Evolutionary conservation across 495 filamentous ascomycete species (phyloP).

Genomic region (Aspergillus ostianus): DNA sequence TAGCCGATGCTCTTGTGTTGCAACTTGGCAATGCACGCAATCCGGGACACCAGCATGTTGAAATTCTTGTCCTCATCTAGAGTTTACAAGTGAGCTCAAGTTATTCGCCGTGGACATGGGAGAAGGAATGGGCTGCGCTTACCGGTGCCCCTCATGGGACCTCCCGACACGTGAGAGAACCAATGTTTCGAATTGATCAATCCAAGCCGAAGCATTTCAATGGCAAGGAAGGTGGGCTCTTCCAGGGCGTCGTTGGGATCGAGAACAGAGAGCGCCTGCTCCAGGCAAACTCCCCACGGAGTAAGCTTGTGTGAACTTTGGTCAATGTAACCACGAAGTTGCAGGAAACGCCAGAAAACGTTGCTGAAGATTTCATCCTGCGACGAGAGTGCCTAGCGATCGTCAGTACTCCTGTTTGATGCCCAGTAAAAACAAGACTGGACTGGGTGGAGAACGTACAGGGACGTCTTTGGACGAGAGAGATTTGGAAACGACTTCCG

Average conservation of each 20-base stretch:
- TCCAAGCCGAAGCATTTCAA: slow-evolving; percentile 76
- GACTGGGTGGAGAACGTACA: slow-evolving; percentile 24
- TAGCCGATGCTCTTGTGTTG: slow-evolving; percentile 85
- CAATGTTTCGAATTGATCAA: slow-evolving; percentile 66
- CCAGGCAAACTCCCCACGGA: slow-evolving; percentile 76
- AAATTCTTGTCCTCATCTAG: slow-evolving; percentile 64
- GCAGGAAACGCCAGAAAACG: slow-evolving; percentile 81
- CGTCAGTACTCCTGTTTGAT: slow-evolving; percentile 4
- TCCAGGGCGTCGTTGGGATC: slow-evolving; percentile 54
- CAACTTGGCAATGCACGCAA: slow-evolving; percentile 77
- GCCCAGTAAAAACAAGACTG: neutral
- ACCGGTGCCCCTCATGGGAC: slow-evolving; percentile 58
- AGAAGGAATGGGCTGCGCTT: slow-evolving; percentile 13
- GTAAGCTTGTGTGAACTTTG: slow-evolving; percentile 73
- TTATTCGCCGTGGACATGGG: neutral
- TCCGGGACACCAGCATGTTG: slow-evolving; percentile 77
- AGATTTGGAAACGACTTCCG: slow-evolving; percentile 66
- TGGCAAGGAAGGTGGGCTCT: slow-evolving; percentile 68
- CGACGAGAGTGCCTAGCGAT: slow-evolving; percentile 39
- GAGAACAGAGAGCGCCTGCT: slow-evolving; percentile 61
- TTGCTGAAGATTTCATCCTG: slow-evolving; percentile 74
- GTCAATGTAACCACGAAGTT: slow-evolving; percentile 82
- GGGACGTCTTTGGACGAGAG: slow-evolving; percentile 41
- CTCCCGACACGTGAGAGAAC: slow-evolving; percentile 59
- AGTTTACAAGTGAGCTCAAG: slow-evolving; percentile 4